Percentiles rank a stretch among this genome's conserved stretches.
Evolutionary conservation across 495 filamentous ascomycete species (phyloP).

Genomic region (Penicillium robsamsonii): DNA sequence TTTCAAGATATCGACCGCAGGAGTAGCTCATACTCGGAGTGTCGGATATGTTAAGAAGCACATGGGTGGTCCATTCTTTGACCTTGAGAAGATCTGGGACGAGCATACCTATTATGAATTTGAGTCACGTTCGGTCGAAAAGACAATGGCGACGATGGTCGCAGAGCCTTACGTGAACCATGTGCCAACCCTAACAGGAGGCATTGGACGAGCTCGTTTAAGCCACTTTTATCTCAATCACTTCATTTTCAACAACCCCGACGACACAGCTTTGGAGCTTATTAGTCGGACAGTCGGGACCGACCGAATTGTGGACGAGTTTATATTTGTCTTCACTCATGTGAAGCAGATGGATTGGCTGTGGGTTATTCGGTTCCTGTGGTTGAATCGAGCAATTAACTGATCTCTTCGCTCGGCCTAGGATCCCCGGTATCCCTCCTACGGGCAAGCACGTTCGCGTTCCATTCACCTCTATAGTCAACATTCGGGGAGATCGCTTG

Average conservation of each 20-base stretch:
- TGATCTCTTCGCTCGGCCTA: conserved; percentile 25
- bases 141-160: conserved; percentile 57
- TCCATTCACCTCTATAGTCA: conserved; percentile 70
- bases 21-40: conserved; percentile 35
- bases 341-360: conserved; percentile 69
- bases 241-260: conserved; percentile 72
- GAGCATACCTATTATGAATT: conserved; percentile 50
- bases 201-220: conserved; percentile 61
- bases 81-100: conserved; percentile 61
- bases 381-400: conserved; percentile 37
- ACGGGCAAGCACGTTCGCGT: conserved; percentile 64
- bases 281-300: conserved; percentile 65
- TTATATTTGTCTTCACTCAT: conserved; percentile 63
- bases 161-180: conserved; percentile 59
- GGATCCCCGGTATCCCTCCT: conserved; percentile 67
- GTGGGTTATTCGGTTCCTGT: conserved; percentile 40
- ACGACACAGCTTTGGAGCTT: conserved; percentile 61
- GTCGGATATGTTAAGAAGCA: conserved; percentile 35
- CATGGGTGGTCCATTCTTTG: conserved; percentile 46
- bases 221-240: conserved; percentile 67
- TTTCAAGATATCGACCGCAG: conserved; percentile 32
- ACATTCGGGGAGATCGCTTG: conserved; percentile 70
- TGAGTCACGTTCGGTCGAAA: conserved; percentile 38
- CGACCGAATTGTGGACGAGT: conserved; percentile 59
- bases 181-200: conserved; percentile 64